Evolutionary conservation across 441 rosid species (phyloP), one percentile per base, ranked within the genome.

Genomic region (Mallotus repandus): DNA sequence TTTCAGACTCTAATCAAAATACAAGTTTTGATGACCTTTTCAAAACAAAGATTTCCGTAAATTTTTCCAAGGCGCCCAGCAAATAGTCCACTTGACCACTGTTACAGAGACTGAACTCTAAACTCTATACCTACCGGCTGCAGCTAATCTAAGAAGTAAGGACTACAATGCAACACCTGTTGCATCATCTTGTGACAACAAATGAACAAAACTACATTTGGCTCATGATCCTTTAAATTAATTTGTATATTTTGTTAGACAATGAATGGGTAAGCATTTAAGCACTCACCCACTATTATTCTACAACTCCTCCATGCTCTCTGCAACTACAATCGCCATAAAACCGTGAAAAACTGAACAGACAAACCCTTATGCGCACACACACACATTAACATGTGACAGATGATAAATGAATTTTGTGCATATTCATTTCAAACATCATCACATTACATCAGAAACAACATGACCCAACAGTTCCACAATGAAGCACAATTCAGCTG

Each of bases 331-430:
- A 12, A 15, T 8, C 5, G 12, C 22, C 18, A 0, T 18, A 50
- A 6, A 15, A 13, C 69, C 69, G 21, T 13, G 25, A 48, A 48
- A 21, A 49, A 12, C 9, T 49, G 41, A 35, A 63, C 0, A 22
- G 9, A 45, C 25, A 14, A 18, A 7, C 21, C 32, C 3, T 13
- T 1, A 14, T 8, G 9, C 55, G 3, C 4, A 29, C 38, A 61
- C n/a, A 21, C 13, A 45, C 54, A 25, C 29, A 25, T 2, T 0
- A 50, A 64, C 32, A 61, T 10, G 60, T 38, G 43, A 63, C 35
- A 2, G 16, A 63, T 21, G 61, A 60, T 21, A 72, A 58, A 70
- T 43, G 54, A 45, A 43, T 70, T 25, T 25, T 70, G 73, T 14
- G 56, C 65, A 25, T 54, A 21, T 70, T 25, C 70, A 67, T 18